Evolutionary conservation across 208 protist genomes (phyloP), one percentile per base, ranked within the genome.

Genomic region (Acanthamoeba royreba): DNA sequence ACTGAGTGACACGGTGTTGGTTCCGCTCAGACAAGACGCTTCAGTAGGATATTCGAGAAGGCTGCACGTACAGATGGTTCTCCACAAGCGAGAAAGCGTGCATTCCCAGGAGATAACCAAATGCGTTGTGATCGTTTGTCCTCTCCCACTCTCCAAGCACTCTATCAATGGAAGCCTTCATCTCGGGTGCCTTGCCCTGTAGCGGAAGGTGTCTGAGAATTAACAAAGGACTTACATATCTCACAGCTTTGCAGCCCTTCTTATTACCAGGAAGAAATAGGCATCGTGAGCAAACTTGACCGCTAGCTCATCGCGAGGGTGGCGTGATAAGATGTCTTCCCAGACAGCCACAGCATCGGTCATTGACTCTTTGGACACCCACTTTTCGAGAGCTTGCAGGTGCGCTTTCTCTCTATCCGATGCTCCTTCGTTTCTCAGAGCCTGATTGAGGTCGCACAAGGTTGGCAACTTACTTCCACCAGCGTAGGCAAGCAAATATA

Each of bases 191-290:
- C 31, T 88, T 63, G 25, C 81, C 81, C 81, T 88, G 79, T 11
- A 40, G 8, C 4, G 66, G 66, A 79, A 81, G n/a, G n/a, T n/a
- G n/a, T 35, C 0, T 9, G 61, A 13, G 2, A 0, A n/a, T 28
- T 74, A 35, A 43, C 0, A 43, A n/a, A n/a, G n/a, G n/a, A n/a
- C n/a, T n/a, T n/a, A n/a, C n/a, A n/a, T n/a, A n/a, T n/a, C n/a
- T n/a, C n/a, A n/a, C n/a, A n/a, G n/a, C n/a, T n/a, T n/a, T n/a
- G n/a, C n/a, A n/a, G n/a, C n/a, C n/a, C n/a, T n/a, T n/a, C n/a
- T n/a, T n/a, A n/a, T n/a, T 85, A 88, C 81, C 40, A 88, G 33
- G 81, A 88, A 88, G 33, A 88, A 88, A 33, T 88, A 63, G 25
- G 81, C 81, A 28, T 88, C 81, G 1, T 88, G 45, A 0, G 81